Conservation (phyloP, 371 early-diverging fungal genomes). For the Zopfochytrium polystomum region DNA sequence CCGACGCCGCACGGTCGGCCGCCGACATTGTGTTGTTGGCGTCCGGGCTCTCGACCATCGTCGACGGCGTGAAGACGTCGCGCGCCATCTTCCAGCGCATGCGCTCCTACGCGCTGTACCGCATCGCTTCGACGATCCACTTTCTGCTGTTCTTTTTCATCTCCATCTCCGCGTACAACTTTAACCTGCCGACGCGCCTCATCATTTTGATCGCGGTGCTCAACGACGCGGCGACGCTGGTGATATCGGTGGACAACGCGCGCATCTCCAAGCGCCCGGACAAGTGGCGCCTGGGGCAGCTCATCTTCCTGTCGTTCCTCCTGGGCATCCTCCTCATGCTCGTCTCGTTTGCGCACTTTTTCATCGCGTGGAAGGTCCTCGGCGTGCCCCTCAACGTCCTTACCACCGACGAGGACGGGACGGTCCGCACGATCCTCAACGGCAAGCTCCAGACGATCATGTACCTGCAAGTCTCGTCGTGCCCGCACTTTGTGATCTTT, state of each 20-base stretch:
- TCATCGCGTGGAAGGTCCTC: constrained; percentile 66
- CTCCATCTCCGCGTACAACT: constrained; percentile 72
- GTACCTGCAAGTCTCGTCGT: constrained; percentile 86
- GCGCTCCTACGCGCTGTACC: constrained; percentile 76
- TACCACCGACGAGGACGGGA: constrained; percentile 7
- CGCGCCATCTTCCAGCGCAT: constrained; percentile 94
- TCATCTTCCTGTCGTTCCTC: constrained; percentile 73
- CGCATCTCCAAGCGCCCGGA: constrained; percentile 81
- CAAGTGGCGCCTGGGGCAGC: constrained; percentile 89
- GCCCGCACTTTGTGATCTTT: constrained; percentile 94
- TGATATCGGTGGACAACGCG: constrained; percentile 89
- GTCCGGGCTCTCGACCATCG: constrained; percentile 83
- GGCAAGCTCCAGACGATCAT: constrained; percentile 59
- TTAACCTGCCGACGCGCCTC: constrained; percentile 79
- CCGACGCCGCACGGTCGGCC: constrained; percentile 94
- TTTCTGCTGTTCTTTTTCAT: constrained; percentile 92
- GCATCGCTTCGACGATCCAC: constrained; percentile 91
- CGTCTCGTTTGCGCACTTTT: constrained; percentile 80
- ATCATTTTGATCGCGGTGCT: constrained; percentile 65
- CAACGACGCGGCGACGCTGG: constrained; percentile 90
- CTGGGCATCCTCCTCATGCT: constrained; percentile 69
- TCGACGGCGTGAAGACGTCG: constrained; percentile 73
- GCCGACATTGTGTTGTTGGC: constrained; percentile 90
- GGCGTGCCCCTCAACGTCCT: constrained; percentile 29
- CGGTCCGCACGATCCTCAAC: not conserved